A percentile compares a stretch with the other conserved stretches of the same genome.
Conservation (phyloP, 1,139 yeast genomes). For the Pichia terricola region DNA sequence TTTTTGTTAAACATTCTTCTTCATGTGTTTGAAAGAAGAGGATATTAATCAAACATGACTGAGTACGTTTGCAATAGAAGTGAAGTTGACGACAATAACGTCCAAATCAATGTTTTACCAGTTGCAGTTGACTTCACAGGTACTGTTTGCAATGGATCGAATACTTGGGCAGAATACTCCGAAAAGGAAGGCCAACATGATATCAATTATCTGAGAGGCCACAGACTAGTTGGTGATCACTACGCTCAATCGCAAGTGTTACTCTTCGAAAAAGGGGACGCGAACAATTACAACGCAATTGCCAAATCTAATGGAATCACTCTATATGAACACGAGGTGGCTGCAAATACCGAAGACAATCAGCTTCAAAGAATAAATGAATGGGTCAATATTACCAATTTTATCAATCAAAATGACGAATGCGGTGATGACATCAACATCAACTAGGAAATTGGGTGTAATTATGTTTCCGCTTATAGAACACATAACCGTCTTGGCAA, state of each 20-base stretch:
- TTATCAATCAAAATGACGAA: conserved; percentile 1
- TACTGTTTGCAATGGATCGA: conserved; percentile 6
- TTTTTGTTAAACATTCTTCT: too few species aligned
- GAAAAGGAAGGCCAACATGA: not conserved
- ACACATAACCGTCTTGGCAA: too few species aligned
- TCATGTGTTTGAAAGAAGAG: too few species aligned
- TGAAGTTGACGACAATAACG: too few species aligned
- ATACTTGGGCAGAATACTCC: conserved; percentile 3
- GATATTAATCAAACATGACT: too few species aligned
- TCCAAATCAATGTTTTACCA: conserved; percentile 7
- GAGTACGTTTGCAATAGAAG: too few species aligned
- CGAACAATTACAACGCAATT: too few species aligned
- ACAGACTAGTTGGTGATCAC: conserved; percentile 9
- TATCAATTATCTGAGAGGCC: conserved; percentile 14
- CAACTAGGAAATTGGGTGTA: too few species aligned
- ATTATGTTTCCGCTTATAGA: too few species aligned
- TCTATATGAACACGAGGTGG: conserved; percentile 7
- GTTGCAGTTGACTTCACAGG: conserved; percentile 10
- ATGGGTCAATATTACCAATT: conserved; percentile 9
- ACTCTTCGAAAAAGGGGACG: not conserved
- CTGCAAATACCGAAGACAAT: conserved; percentile 5
- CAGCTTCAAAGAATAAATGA: conserved; percentile 7
- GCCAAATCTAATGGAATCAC: not conserved
- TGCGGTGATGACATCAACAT: not conserved
- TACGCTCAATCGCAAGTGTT: not conserved